Percentiles rank a stretch among this genome's conserved stretches.
These are phyloP conservation scores for Yarrowia yakushimensis DNA, from an alignment of 805 yeast genomes.

Conservation along the genomic window DNA sequence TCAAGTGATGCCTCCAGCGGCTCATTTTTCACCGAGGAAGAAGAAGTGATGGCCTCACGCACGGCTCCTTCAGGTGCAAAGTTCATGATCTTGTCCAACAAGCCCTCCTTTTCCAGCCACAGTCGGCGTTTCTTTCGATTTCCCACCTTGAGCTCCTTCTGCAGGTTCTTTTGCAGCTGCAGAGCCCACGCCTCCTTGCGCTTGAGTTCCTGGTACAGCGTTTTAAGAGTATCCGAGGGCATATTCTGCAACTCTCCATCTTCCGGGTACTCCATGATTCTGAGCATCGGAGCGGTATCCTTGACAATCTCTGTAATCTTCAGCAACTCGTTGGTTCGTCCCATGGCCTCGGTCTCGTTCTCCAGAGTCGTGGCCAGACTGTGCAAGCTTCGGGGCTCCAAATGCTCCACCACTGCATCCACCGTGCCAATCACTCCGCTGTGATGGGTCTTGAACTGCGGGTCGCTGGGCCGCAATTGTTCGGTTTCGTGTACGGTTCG, in stretches of 20 bases:
- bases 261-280: constrained; percentile 8
- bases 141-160: constrained; percentile 30
- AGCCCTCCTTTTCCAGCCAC: constrained; percentile 39
- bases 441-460: constrained; percentile 24
- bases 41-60: not conserved
- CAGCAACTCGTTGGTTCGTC: not conserved
- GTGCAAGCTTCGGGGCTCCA: constrained; percentile 14
- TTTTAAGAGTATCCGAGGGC: not conserved
- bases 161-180: constrained; percentile 33
- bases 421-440: not conserved
- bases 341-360: not conserved
- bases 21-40: not conserved
- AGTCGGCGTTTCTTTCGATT: constrained; percentile 29
- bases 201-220: constrained; percentile 28
- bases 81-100: constrained; percentile 32
- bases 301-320: not conserved
- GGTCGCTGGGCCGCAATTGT: constrained; percentile 29
- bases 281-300: not conserved
- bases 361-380: constrained; percentile 11
- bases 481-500: constrained; percentile 54
- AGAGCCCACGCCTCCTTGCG: constrained; percentile 38
- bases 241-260: constrained; percentile 7
- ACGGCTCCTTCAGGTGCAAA: not conserved
- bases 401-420: constrained; percentile 13
- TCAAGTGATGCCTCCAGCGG: not conserved